Evolutionary conservation across 2,329 filamentous ascomycete species (phyloP).

Genomic region (Scolecobasidium constrictum): DNA sequence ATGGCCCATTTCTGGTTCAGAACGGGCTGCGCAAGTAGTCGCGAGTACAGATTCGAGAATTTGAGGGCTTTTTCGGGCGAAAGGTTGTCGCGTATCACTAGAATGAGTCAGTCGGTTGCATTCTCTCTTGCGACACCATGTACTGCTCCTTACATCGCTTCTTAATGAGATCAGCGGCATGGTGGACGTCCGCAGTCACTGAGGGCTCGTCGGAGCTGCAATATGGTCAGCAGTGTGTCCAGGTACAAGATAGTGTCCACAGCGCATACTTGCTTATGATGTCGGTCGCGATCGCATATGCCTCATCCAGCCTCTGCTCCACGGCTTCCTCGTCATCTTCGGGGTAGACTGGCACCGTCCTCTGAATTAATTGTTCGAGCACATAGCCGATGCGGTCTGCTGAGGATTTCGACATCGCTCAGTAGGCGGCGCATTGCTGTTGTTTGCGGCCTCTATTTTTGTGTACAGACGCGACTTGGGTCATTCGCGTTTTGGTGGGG

Average conservation of each 20-base stretch:
- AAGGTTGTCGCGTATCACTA: constrained; percentile 63
- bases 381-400: constrained; percentile 29
- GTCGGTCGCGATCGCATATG: constrained; percentile 39
- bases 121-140: too few species aligned
- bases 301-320: constrained; percentile 58
- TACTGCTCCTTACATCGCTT: constrained; percentile 46
- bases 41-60: constrained; percentile 84
- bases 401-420: constrained; percentile 5
- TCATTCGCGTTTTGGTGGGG: too few species aligned
- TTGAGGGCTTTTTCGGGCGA: constrained; percentile 64
- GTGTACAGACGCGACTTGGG: too few species aligned
- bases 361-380: constrained; percentile 66
- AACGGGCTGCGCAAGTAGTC: constrained; percentile 81
- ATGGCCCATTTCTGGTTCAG: constrained; percentile 96
- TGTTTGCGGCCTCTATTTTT: too few species aligned
- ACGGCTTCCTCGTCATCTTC: constrained; percentile 56
- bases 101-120: background rate
- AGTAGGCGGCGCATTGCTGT: background rate
- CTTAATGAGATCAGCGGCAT: constrained; percentile 88
- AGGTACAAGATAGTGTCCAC: constrained; percentile 26
- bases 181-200: constrained; percentile 66
- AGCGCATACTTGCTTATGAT: constrained; percentile 27
- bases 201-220: constrained; percentile 35
- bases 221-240: too few species aligned
- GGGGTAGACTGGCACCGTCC: constrained; percentile 56